Base-by-base conservation (phyloP, 2,329 filamentous ascomycete genomes). In the Ceratocystis lukuohia region DNA sequence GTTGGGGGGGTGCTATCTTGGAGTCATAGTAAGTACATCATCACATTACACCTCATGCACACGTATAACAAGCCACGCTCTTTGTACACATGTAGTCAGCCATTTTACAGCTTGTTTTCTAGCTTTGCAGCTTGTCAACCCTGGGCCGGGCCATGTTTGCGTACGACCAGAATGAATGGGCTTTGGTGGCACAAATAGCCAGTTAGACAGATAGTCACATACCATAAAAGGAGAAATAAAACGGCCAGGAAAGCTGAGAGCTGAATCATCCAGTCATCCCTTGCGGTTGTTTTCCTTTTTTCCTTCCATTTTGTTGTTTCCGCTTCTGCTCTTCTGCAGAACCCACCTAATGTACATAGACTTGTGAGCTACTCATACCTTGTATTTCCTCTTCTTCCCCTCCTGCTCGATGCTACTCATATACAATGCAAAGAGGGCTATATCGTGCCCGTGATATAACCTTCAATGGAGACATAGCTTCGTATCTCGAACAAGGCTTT, bases 381-480 rank as follows among this genome's bases (percentile, higher is more conserved):
- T 50, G 53, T 57, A 6, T 33, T 57, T 57, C 17, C 15, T 30
- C 6, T 12, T 30, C 53, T 59, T 25, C 22, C 17, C 25, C 33
- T 53, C 20, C 20, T 53, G 20, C 48, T 22, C 20, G 46, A 53
- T 25, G 53, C 33, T 33, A 59, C 53, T 33, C 28, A 59, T 17
- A 6, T 30, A n/a, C 25, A 30, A 25, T 33, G 15, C 22, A 50
- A 37, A 12, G 33, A 25, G 48, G 48, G 53, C 53, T 59, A 59
- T 59, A 59, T 59, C 53, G 53, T 57, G 28, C 5, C 2, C n/a
- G 2, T 30, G 22, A 59, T 59, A 59, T 59, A 59, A n/a, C 53
- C 53, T 59, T 30, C 53, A n/a, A 59, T 30, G 28, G 53, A 33
- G 22, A 30, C 53, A 59, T 33, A 59, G 53, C 53, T 59, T 59